These are phyloP conservation scores for Breviolum minutum DNA, from an alignment of 73 alveolate genomes.

Conservation along the genomic window DNA sequence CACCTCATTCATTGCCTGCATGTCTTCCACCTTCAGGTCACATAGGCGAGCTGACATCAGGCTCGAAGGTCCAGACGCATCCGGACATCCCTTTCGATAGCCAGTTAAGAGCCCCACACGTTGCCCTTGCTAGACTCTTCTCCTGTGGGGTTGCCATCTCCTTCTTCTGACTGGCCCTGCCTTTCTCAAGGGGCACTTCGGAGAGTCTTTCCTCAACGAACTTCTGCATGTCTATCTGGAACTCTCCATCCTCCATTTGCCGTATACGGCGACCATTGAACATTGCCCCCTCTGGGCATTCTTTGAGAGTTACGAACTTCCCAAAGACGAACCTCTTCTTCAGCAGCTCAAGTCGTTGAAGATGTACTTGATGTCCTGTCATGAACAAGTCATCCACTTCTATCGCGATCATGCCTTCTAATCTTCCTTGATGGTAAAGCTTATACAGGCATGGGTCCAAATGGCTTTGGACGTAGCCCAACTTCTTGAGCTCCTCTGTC, in stretches of 20 bases:
- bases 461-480: neutral
- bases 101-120: no score
- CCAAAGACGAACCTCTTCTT: neutral
- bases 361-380: neutral
- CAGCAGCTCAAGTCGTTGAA: neutral
- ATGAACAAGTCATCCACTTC: conserved; percentile 11
- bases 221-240: neutral
- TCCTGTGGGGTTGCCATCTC: neutral
- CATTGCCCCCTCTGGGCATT: neutral
- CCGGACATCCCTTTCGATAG: no score
- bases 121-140: no score
- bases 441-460: neutral
- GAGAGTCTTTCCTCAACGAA: neutral
- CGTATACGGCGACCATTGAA: neutral
- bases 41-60: no score
- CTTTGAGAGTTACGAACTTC: neutral
- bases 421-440: neutral
- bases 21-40: no score
- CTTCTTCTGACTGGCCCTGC: neutral
- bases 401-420: neutral
- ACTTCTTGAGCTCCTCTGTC: neutral
- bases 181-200: neutral
- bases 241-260: neutral
- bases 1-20: no score
- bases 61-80: no score